Evolutionary conservation across 2,329 filamentous ascomycete genomes (phyloP).

Genomic region (Hirsutella minnesotensis): DNA sequence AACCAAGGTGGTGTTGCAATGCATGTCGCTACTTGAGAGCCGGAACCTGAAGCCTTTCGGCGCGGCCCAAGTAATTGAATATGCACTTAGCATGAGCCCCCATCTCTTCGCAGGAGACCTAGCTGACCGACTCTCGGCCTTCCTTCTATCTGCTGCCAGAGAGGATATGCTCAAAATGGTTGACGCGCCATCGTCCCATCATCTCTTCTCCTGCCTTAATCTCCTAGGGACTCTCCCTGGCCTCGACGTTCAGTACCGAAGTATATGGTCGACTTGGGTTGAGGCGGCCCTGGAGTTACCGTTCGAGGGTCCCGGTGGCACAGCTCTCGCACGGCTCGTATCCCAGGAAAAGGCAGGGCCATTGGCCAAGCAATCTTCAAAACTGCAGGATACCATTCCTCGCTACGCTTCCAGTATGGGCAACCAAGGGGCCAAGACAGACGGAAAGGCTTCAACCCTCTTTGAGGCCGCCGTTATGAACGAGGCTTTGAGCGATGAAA

Average conservation of each 20-base stretch:
- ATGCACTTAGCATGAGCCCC: constrained; percentile 23
- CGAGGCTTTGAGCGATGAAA: constrained; percentile 23
- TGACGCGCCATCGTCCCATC: constrained; percentile 54
- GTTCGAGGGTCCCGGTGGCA: constrained; percentile 10
- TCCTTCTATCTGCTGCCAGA: constrained; percentile 38
- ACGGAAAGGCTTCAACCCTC: constrained; percentile 25
- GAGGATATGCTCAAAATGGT: constrained; percentile 47
- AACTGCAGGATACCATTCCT: constrained; percentile 36
- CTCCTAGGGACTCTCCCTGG: constrained; percentile 33
- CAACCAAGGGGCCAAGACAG: constrained; percentile 12
- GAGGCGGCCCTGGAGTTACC: constrained; percentile 25
- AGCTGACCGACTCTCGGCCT: constrained; percentile 24
- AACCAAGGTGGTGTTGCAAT: constrained; percentile 17
- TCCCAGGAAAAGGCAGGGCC: constrained; percentile 27
- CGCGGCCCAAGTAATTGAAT: constrained; percentile 34
- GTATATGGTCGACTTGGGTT: constrained; percentile 33
- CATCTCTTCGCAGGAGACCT: constrained; percentile 25
- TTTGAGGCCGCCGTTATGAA: constrained; percentile 35
- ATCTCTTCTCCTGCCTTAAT: constrained; percentile 55
- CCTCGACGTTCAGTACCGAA: constrained; percentile 23
- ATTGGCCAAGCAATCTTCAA: constrained; percentile 24
- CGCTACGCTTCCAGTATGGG: constrained; percentile 24
- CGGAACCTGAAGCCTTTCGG: constrained; percentile 47
- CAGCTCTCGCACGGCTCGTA: constrained; percentile 32
- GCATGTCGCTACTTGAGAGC: constrained; percentile 30